These are phyloP conservation scores for Wickerhamomyces rabaulensis DNA, from an alignment of 805 yeast genomes.

Conservation along the genomic window DNA sequence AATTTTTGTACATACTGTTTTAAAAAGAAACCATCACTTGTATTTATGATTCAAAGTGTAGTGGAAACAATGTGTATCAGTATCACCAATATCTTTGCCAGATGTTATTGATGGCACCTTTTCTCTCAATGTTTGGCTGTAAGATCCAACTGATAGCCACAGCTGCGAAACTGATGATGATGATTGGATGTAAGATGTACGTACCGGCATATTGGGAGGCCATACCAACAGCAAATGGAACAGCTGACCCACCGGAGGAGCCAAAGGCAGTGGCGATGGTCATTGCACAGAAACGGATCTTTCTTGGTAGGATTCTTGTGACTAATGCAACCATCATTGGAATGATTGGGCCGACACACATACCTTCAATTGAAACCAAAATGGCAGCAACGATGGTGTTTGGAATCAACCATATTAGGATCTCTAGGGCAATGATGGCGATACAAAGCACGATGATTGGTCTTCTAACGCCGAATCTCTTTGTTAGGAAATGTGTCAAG, in stretches of 20 bases:
- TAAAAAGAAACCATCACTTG: background rate
- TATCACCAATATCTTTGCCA: constrained; percentile 23
- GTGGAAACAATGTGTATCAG: background rate
- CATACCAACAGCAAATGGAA: constrained; percentile 48
- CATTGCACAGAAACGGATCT: constrained; percentile 43
- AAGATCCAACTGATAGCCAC: constrained; percentile 36
- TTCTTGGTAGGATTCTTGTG: constrained; percentile 42
- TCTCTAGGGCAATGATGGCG: constrained; percentile 32
- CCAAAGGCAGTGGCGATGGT: constrained; percentile 53
- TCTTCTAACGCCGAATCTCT: constrained; percentile 37
- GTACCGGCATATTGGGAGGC: constrained; percentile 41
- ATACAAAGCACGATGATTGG: constrained; percentile 32
- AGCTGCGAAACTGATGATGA: constrained; percentile 31
- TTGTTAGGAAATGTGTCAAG: constrained; percentile 37
- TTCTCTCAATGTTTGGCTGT: constrained; percentile 39
- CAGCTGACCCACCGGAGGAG: constrained; percentile 51
- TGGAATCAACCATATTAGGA: constrained; percentile 45
- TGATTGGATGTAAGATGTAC: constrained; percentile 44
- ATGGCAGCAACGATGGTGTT: constrained; percentile 40
- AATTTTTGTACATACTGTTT: no score
- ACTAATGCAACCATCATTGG: constrained; percentile 41
- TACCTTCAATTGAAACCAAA: constrained; percentile 43
- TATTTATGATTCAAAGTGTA: background rate
- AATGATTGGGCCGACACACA: constrained; percentile 54
- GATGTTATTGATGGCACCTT: constrained; percentile 13